phyloP scores from a whole-genome alignment of 345 rosid species.

The Abelmoschus esculentus region DNA sequence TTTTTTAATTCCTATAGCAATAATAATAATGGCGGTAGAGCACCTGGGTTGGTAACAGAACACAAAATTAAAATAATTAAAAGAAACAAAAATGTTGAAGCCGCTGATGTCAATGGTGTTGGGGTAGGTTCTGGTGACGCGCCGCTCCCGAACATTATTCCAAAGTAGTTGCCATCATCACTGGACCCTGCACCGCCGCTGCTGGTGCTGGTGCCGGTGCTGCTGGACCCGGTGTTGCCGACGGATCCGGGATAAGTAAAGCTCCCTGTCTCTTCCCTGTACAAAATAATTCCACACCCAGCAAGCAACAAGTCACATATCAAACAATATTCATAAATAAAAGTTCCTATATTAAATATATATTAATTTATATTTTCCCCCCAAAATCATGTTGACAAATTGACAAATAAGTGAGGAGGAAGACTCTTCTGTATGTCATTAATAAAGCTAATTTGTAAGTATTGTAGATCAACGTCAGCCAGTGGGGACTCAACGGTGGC shows the following conservation, averaged over 20 bases:
- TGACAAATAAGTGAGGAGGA: background rate
- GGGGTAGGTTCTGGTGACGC: slow-evolving; percentile 19
- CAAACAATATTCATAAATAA: background rate
- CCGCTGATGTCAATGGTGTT: slow-evolving; percentile 12
- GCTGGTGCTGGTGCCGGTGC: slow-evolving; percentile 21
- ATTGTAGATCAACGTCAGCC: background rate
- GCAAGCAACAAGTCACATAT: background rate
- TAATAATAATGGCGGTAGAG: slow-evolving; percentile 28
- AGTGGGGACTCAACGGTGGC: no score
- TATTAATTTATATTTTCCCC: no score
- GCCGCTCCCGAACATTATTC: slow-evolving; percentile 65
- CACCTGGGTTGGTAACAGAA: slow-evolving; percentile 26
- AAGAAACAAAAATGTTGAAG: slow-evolving; percentile 35
- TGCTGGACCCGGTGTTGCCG: slow-evolving; percentile 22
- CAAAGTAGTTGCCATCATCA: slow-evolving; percentile 36
- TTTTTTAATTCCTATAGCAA: slow-evolving; percentile 20
- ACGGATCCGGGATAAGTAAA: slow-evolving; percentile 38
- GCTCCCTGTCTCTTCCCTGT: slow-evolving; percentile 46
- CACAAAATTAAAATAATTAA: slow-evolving; percentile 37
- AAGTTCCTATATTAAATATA: no score
- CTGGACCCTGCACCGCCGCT: slow-evolving; percentile 21
- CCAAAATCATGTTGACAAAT: no score
- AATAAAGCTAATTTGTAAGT: background rate
- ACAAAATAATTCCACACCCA: slow-evolving; percentile 9
- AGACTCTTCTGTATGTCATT: background rate